These are phyloP conservation scores for Coemansia sp. DNA, from an alignment of 371 early-diverging fungal genomes.

Conservation along the genomic window DNA sequence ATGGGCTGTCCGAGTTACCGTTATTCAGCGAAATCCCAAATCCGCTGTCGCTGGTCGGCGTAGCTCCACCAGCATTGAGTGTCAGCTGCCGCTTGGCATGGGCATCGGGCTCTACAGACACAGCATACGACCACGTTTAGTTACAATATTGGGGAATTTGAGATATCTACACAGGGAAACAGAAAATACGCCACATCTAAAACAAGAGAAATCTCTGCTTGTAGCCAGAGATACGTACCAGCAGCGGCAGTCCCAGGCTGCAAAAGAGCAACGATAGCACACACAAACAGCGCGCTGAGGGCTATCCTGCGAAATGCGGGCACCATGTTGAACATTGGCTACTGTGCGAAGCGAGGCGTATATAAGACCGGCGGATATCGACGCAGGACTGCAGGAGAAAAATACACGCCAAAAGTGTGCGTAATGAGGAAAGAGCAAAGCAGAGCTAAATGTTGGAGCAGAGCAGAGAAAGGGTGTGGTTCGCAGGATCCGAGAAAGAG, in stretches of 20 bases:
- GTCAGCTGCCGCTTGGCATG: constrained; percentile 18
- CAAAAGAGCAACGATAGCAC: background rate
- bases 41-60: constrained; percentile 14
- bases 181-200: constrained; percentile 8
- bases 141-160: background rate
- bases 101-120: constrained; percentile 2
- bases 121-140: background rate
- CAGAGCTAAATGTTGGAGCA: constrained; percentile 1
- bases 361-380: background rate
- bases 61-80: constrained; percentile 12
- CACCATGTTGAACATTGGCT: background rate
- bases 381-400: background rate
- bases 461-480: constrained; percentile 1
- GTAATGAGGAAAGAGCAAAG: background rate
- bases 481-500: constrained; percentile 1
- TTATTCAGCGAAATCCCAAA: constrained; percentile 33
- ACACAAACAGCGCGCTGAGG: background rate
- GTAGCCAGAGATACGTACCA: background rate
- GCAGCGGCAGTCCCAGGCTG: background rate
- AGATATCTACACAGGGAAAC: background rate
- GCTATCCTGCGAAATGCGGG: background rate
- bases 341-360: background rate
- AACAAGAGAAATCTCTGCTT: background rate
- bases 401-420: background rate
- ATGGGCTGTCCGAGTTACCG: constrained; percentile 14